A percentile compares a stretch with the other conserved stretches of the same genome.
These are phyloP conservation scores for Nemania abortiva DNA, from an alignment of 2,329 filamentous ascomycete genomes.

Conservation along the genomic window DNA sequence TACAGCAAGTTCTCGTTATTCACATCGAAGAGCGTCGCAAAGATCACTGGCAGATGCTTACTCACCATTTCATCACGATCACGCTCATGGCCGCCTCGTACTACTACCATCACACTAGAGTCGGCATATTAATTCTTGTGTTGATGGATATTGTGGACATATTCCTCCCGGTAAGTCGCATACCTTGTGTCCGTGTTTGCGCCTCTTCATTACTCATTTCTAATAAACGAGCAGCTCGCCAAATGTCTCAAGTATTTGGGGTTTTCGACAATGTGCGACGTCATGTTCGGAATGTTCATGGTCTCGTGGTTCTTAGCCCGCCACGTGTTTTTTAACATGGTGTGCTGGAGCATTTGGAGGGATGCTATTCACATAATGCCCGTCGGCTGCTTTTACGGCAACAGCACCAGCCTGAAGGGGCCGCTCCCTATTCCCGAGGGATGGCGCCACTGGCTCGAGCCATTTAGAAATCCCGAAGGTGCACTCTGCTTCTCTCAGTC, in stretches of 20 bases:
- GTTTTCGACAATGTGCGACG: conserved; percentile 80
- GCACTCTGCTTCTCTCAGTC: conserved; percentile 82
- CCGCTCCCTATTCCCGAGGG: conserved; percentile 65
- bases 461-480: conserved; percentile 77
- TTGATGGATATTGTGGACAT: conserved; percentile 96
- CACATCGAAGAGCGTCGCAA: conserved; percentile 95
- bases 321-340: conserved; percentile 81
- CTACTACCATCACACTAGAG: conserved; percentile 85
- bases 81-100: conserved; percentile 85
- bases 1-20: conserved; percentile 94
- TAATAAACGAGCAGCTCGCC: conserved; percentile 69
- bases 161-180: conserved; percentile 79
- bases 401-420: conserved; percentile 65
- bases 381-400: conserved; percentile 77
- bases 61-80: conserved; percentile 92
- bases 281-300: conserved; percentile 87
- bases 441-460: conserved; percentile 75
- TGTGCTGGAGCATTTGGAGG: conserved; percentile 85
- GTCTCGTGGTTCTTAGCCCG: conserved; percentile 85
- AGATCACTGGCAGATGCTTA: conserved; percentile 96
- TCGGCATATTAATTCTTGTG: conserved; percentile 88
- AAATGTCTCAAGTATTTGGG: conserved; percentile 95
- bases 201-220: background rate
- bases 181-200: background rate
- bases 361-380: conserved; percentile 73